Percentiles rank a stretch among this genome's conserved stretches.
Evolutionary conservation across 164 flowering plant species (phyloP).

Genomic region (Annona cherimola): DNA sequence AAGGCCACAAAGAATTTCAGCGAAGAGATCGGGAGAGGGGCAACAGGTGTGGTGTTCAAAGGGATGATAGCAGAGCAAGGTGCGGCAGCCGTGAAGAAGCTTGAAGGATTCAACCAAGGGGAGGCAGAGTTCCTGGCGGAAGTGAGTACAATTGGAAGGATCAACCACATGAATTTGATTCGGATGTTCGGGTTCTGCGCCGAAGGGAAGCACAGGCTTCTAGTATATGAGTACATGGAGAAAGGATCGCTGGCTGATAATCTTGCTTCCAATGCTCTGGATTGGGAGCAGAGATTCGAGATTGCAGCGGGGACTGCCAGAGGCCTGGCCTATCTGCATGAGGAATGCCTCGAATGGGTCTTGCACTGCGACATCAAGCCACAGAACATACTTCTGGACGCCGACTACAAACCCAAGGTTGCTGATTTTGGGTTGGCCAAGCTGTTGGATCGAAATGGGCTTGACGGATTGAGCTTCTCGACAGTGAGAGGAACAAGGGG

Average conservation of each 20-base stretch:
- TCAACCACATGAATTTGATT: too few relatives aligned
- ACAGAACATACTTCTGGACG: conserved; percentile 29
- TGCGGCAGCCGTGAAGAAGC: too few relatives aligned
- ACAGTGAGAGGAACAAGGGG: conserved; percentile 37
- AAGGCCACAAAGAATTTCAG: not conserved
- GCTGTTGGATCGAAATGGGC: conserved; percentile 10
- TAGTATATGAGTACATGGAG: conserved; percentile 35
- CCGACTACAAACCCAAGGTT: conserved; percentile 25
- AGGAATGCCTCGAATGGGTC: conserved; percentile 41
- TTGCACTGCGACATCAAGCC: conserved; percentile 39
- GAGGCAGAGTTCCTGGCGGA: too few relatives aligned
- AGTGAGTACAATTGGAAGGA: too few relatives aligned
- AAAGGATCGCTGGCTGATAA: conserved; percentile 27
- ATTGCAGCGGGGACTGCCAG: conserved; percentile 31
- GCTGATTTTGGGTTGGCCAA: conserved; percentile 41
- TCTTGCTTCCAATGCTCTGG: conserved; percentile 13
- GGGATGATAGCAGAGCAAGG: too few relatives aligned
- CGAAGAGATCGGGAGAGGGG: too few relatives aligned
- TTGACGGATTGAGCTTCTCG: conserved; percentile 15
- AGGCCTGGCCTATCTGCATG: conserved; percentile 36
- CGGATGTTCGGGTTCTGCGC: too few relatives aligned
- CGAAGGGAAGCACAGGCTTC: too few relatives aligned
- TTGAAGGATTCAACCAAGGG: too few relatives aligned
- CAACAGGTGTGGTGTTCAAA: too few relatives aligned
- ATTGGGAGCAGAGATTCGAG: conserved; percentile 18